phyloP scores from a whole-genome alignment of 2,329 filamentous ascomycete genomes.

The Epichloe gansuensis region DNA sequence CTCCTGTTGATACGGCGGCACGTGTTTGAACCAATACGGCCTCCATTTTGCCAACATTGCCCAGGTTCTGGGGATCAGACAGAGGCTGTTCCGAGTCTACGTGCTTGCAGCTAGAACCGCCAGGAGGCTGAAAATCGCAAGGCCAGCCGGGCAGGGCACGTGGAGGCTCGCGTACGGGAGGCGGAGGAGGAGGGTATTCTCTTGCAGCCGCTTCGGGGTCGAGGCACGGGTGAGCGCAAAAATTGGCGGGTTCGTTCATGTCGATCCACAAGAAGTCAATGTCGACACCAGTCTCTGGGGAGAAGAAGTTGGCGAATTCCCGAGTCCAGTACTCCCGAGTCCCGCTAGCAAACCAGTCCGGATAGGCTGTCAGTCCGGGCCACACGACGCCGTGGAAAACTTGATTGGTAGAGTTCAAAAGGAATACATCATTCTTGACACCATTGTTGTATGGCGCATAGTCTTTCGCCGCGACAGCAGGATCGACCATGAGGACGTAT shows the following conservation, averaged over 20 bases:
- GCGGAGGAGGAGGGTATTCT: constrained; percentile 44
- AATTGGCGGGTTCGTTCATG: constrained; percentile 35
- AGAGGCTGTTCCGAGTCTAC: background rate
- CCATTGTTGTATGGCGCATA: constrained; percentile 31
- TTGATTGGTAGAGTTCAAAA: constrained; percentile 39
- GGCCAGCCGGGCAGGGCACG: constrained; percentile 55
- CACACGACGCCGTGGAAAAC: constrained; percentile 57
- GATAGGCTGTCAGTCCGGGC: constrained; percentile 59
- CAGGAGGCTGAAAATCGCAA: constrained; percentile 11
- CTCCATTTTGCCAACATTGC: background rate
- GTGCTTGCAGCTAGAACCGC: constrained; percentile 8
- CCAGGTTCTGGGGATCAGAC: background rate
- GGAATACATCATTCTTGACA: constrained; percentile 30
- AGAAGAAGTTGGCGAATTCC: constrained; percentile 54
- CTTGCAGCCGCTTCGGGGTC: constrained; percentile 24
- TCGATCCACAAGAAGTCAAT: constrained; percentile 71
- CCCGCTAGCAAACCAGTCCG: constrained; percentile 61
- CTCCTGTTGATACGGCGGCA: too few species aligned
- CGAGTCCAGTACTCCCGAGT: constrained; percentile 55
- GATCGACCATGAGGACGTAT: constrained; percentile 70
- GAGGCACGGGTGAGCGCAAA: constrained; percentile 16
- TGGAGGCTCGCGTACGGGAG: constrained; percentile 47
- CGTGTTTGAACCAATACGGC: background rate
- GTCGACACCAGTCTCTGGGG: constrained; percentile 49
- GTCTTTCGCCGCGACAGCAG: constrained; percentile 46